Evolutionary conservation across 306 rosid species (phyloP).

Genomic region (Cucurbita maxima): DNA sequence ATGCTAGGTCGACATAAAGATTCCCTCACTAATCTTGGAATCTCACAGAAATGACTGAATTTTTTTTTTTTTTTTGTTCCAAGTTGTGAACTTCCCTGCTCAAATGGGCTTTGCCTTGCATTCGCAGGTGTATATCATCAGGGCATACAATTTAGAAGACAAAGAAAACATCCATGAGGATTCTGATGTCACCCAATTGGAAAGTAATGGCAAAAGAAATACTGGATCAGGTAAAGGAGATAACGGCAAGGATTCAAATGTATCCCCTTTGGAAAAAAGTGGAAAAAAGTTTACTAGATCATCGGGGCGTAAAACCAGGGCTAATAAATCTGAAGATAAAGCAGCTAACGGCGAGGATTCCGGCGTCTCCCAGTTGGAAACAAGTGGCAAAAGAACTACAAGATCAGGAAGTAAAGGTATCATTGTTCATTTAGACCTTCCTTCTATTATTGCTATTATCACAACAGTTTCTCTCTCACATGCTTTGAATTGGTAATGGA

Average conservation of each 20-base stretch:
- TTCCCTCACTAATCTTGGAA: neutral
- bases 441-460: neutral
- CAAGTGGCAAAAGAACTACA: slow-evolving; percentile 1
- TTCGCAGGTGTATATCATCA: slow-evolving; percentile 14
- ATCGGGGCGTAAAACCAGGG: neutral
- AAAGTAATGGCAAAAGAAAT: neutral
- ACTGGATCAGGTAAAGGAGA: neutral
- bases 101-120: neutral
- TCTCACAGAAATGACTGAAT: neutral
- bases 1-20: neutral
- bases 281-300: neutral
- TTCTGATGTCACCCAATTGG: neutral
- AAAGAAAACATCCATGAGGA: neutral
- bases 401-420: slow-evolving; percentile 2
- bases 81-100: neutral
- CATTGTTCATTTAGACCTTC: neutral
- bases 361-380: neutral
- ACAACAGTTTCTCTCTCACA: neutral
- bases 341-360: neutral
- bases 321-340: neutral
- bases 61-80: neutral
- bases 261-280: neutral
- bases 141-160: slow-evolving; percentile 2
- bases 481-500: neutral
- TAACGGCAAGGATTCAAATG: neutral